phyloP scores from a whole-genome alignment of 2,329 filamentous ascomycete genomes.

The Aquanectria penicillioides region DNA sequence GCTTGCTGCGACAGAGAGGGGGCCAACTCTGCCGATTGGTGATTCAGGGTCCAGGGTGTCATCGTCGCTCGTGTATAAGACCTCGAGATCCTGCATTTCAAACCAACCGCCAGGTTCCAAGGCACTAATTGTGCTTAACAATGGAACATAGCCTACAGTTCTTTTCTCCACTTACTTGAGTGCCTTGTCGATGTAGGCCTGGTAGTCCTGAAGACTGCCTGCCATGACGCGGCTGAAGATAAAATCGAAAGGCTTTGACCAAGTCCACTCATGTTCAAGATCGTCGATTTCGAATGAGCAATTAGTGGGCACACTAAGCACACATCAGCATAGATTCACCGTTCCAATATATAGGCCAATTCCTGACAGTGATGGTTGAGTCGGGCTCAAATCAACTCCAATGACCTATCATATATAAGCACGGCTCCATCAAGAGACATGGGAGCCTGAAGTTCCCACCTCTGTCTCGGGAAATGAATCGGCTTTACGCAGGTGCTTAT shows the following conservation, averaged over 20 bases:
- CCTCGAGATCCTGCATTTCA: constrained; percentile 15
- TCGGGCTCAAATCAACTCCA: constrained; percentile 18
- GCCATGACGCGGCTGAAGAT: constrained; percentile 30
- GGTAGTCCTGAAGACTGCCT: constrained; percentile 19
- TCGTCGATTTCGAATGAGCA: constrained; percentile 26
- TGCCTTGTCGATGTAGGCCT: constrained; percentile 8
- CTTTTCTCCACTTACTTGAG: background rate
- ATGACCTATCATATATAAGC: constrained; percentile 7
- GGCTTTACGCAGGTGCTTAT: background rate
- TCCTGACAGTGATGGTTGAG: constrained; percentile 21
- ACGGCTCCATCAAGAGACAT: background rate
- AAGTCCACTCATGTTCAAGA: constrained; percentile 24
- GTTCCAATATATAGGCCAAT: too few species aligned
- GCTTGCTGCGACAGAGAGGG: background rate
- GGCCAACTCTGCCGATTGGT: background rate
- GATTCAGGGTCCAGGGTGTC: background rate
- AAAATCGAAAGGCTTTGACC: constrained; percentile 20
- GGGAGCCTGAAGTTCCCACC: background rate
- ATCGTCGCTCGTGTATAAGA: constrained; percentile 12
- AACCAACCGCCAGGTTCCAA: constrained; percentile 16
- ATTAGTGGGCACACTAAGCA: constrained; percentile 5
- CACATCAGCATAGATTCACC: too few species aligned
- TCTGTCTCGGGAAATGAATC: constrained; percentile 15
- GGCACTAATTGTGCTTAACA: background rate
- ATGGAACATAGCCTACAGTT: too few species aligned